Evolutionary conservation across 345 rosid species (phyloP).

Genomic region (Aquilaria malaccensis): DNA sequence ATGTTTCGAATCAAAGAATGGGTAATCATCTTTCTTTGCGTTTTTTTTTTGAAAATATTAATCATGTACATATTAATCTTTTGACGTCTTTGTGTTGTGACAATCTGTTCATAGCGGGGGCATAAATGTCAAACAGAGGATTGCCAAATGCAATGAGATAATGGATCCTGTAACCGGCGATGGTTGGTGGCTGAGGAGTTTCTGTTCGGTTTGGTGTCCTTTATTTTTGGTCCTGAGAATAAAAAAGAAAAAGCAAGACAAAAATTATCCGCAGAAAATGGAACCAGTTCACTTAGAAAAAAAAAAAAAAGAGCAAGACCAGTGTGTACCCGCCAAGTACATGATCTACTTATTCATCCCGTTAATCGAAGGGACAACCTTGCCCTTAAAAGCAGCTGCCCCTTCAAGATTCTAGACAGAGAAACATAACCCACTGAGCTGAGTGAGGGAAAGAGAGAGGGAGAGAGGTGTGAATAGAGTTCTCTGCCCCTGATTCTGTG

Average conservation of each 20-base stretch:
- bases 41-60: no score
- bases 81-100: no score
- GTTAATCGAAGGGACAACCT: slow-evolving; percentile 11
- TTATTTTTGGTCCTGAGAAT: neutral
- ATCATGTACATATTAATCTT: no score
- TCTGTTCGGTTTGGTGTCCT: neutral
- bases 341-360: slow-evolving; percentile 18
- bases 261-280: no score
- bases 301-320: neutral
- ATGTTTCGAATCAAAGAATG: no score
- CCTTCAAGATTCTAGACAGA: slow-evolving; percentile 13
- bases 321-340: slow-evolving; percentile 39
- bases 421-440: neutral
- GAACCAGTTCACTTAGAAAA: neutral
- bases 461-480: slow-evolving; percentile 10
- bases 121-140: no score
- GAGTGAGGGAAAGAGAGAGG: neutral
- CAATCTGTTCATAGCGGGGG: no score
- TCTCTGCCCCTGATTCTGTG: slow-evolving; percentile 3
- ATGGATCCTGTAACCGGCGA: no score
- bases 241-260: neutral
- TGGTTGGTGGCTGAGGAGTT: no score
- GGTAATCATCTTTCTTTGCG: no score
- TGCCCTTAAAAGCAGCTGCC: slow-evolving; percentile 16
- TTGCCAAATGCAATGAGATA: no score